phyloP scores from a whole-genome alignment of 2,329 filamentous ascomycete genomes.

The Graphilbum fragrans region DNA sequence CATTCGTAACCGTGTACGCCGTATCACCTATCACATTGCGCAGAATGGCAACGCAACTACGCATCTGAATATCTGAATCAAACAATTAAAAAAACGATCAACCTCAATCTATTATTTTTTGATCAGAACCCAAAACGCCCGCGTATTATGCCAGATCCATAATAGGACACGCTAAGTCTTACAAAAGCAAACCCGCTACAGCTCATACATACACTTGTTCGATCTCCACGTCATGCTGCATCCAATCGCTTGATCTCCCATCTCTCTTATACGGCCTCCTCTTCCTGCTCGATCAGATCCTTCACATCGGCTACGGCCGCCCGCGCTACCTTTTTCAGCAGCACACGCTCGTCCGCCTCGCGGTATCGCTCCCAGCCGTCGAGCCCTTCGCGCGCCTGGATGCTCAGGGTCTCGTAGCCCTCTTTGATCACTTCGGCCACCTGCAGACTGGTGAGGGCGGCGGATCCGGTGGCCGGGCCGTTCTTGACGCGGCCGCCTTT shows the following conservation, averaged over 20 bases:
- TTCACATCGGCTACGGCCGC: constrained; percentile 54
- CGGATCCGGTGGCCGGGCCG: constrained; percentile 23
- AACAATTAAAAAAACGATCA: too few relatives aligned
- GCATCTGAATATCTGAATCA: too few relatives aligned
- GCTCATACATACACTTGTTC: too few relatives aligned
- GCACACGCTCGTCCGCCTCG: constrained; percentile 71
- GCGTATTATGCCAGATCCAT: too few relatives aligned
- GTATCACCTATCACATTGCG: too few relatives aligned
- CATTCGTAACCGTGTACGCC: too few relatives aligned
- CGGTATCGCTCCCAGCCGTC: constrained; percentile 79
- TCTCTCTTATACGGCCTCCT: background rate
- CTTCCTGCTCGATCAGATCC: constrained; percentile 2
- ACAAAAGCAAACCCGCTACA: background rate
- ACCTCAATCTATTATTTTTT: background rate
- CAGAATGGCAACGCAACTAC: too few relatives aligned
- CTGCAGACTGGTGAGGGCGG: constrained; percentile 63
- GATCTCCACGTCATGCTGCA: too few relatives aligned
- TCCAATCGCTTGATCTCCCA: background rate
- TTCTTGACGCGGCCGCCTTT: constrained; percentile 19
- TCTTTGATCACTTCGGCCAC: constrained; percentile 89
- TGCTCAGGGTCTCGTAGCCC: constrained; percentile 88
- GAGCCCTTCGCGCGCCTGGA: constrained; percentile 76
- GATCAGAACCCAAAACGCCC: background rate
- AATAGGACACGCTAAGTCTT: too few relatives aligned
- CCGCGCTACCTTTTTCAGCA: constrained; percentile 80